Evolutionary conservation across 352 stramenopile genomes (phyloP).

Genomic region (Globisporangium canariense): DNA sequence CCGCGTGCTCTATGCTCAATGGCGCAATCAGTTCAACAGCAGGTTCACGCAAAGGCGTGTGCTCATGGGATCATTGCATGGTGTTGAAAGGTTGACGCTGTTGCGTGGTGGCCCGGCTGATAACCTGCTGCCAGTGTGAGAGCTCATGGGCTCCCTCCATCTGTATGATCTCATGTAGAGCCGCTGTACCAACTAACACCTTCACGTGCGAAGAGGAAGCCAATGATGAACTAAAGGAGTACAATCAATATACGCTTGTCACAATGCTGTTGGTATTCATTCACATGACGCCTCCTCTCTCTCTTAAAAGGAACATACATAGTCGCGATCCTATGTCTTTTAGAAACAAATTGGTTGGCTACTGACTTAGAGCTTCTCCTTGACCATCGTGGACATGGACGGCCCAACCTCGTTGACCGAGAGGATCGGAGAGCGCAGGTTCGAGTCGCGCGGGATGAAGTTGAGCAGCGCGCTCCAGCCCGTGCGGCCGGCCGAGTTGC

Average conservation of each 20-base stretch:
- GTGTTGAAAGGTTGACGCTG: neutral
- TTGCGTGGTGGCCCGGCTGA: neutral
- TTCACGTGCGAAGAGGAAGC: no score
- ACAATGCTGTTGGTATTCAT: neutral
- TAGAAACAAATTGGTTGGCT: neutral
- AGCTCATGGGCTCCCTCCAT: no score
- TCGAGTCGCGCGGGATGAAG: conserved; percentile 41
- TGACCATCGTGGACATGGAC: conserved; percentile 27
- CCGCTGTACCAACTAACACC: neutral
- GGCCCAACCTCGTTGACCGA: conserved; percentile 44
- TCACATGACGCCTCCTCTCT: neutral
- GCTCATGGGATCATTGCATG: neutral
- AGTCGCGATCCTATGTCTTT: neutral
- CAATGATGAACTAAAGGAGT: no score
- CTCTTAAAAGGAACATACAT: neutral
- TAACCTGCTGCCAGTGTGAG: neutral
- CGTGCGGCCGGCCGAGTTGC: conserved; percentile 53
- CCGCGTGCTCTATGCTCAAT: neutral
- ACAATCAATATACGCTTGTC: neutral
- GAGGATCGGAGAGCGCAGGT: conserved; percentile 47
- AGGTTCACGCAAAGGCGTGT: neutral
- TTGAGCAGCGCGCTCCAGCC: conserved; percentile 58
- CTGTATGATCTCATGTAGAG: no score
- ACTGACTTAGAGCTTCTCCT: conserved; percentile 26
- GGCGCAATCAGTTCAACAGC: neutral